Conservation (phyloP, 2,329 filamentous ascomycete genomes). For the Pyrenophora graminea region DNA sequence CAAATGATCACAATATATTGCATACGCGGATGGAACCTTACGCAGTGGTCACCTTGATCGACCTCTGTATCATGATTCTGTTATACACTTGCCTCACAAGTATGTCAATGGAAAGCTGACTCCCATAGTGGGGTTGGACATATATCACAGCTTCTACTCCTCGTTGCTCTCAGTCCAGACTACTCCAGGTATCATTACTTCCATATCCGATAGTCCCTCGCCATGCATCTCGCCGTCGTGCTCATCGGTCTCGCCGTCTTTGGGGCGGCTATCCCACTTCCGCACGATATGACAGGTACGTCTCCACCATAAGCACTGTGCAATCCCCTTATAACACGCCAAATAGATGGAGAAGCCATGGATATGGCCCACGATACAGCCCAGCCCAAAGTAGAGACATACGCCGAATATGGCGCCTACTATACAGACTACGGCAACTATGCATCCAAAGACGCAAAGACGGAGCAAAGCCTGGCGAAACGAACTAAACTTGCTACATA, state of each 20-base stretch:
- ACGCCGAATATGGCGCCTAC: not conserved
- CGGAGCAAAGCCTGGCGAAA: not conserved
- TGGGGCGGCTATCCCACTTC: slow-evolving; percentile 16
- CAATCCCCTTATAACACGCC: too few relatives aligned
- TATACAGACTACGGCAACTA: slow-evolving; percentile 2
- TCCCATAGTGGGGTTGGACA: not conserved
- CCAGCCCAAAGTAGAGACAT: not conserved
- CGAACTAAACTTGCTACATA: not conserved
- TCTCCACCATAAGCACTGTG: too few relatives aligned
- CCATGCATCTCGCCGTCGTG: slow-evolving; percentile 21
- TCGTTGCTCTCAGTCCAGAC: not conserved
- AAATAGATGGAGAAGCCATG: not conserved
- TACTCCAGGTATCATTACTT: not conserved
- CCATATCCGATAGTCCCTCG: not conserved
- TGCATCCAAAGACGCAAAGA: not conserved
- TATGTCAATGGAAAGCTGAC: slow-evolving; percentile 13
- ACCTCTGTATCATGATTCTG: not conserved
- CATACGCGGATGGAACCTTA: slow-evolving; percentile 11
- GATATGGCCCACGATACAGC: not conserved
- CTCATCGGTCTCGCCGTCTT: slow-evolving; percentile 15
- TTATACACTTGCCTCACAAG: not conserved
- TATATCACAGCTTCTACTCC: not conserved
- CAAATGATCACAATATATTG: slow-evolving; percentile 1
- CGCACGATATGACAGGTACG: too few relatives aligned
- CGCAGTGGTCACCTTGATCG: not conserved